Conservation (phyloP, 2,329 filamentous ascomycete genomes). For the Aspergillus niger region DNA sequence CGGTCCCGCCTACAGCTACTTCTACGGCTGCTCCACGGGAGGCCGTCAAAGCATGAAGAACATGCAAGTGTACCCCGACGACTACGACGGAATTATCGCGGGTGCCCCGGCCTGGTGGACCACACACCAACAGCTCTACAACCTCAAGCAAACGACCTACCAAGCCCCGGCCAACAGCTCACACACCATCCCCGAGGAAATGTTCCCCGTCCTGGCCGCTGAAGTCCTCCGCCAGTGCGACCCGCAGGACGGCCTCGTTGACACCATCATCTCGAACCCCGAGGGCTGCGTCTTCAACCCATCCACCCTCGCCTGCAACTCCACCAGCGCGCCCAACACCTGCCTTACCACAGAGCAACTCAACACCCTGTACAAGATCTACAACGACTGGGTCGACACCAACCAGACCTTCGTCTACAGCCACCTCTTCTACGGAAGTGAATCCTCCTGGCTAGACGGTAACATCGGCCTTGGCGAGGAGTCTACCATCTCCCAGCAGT, state of each 20-base stretch:
- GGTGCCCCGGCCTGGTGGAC: slow-evolving; percentile 3
- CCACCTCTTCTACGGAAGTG: neutral
- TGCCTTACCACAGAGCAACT: neutral
- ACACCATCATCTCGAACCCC: neutral
- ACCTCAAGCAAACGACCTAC: neutral
- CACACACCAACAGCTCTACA: neutral
- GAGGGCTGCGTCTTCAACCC: neutral
- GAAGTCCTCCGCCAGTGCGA: slow-evolving; percentile 4
- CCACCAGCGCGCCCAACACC: neutral
- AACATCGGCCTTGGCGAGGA: neutral
- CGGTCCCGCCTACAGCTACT: neutral
- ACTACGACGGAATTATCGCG: slow-evolving; percentile 2
- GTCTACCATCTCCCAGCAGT: neutral
- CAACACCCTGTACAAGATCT: neutral
- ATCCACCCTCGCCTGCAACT: neutral
- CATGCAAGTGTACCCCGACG: slow-evolving; percentile 1
- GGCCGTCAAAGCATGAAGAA: slow-evolving; percentile 2
- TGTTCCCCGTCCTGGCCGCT: neutral
- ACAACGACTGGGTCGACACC: slow-evolving; percentile 1
- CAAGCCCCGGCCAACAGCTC: neutral
- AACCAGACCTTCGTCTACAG: slow-evolving; percentile 2
- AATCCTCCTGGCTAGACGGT: neutral
- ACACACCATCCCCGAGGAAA: neutral
- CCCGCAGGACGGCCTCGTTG: neutral
- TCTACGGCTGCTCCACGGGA: slow-evolving; percentile 3